A percentile compares a stretch with the other conserved stretches of the same genome.
Evolutionary conservation across 495 filamentous ascomycete genomes (phyloP).

Genomic region (Aspergillus avenaceus): DNA sequence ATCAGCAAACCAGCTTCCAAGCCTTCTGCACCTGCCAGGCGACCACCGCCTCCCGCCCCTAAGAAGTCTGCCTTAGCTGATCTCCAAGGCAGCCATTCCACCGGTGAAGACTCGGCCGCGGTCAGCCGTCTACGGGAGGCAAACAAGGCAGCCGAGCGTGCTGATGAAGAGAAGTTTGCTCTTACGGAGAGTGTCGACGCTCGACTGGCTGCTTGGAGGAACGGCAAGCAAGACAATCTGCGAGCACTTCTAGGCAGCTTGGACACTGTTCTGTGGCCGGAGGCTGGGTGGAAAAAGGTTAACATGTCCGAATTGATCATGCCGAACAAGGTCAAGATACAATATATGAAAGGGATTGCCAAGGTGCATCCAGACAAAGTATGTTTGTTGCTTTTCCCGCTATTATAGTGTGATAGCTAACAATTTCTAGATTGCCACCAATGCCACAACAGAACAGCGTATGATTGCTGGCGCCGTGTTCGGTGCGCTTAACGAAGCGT

Average conservation of each 20-base stretch:
- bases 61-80: conserved; percentile 49
- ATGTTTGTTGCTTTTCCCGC: conserved; percentile 22
- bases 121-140: conserved; percentile 75
- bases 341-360: conserved; percentile 98
- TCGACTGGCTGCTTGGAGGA: conserved; percentile 71
- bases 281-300: conserved; percentile 93
- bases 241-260: conserved; percentile 83
- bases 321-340: conserved; percentile 88
- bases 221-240: conserved; percentile 87
- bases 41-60: conserved; percentile 30
- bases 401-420: neutral
- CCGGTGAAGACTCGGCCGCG: conserved; percentile 46
- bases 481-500: conserved; percentile 89
- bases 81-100: conserved; percentile 26
- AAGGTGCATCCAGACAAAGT: conserved; percentile 99
- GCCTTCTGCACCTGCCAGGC: conserved; percentile 31
- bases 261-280: conserved; percentile 86
- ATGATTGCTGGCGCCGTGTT: conserved; percentile 94
- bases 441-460: conserved; percentile 86
- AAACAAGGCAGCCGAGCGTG: conserved; percentile 75
- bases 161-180: conserved; percentile 88
- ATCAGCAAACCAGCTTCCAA: conserved; percentile 47
- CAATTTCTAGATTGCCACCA: conserved; percentile 65
- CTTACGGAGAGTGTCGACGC: conserved; percentile 81
- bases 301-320: conserved; percentile 87